A percentile compares a stretch with the other conserved stretches of the same genome.
phyloP scores from a whole-genome alignment of 148 eudicot genomes.

The Camellia japonica region DNA sequence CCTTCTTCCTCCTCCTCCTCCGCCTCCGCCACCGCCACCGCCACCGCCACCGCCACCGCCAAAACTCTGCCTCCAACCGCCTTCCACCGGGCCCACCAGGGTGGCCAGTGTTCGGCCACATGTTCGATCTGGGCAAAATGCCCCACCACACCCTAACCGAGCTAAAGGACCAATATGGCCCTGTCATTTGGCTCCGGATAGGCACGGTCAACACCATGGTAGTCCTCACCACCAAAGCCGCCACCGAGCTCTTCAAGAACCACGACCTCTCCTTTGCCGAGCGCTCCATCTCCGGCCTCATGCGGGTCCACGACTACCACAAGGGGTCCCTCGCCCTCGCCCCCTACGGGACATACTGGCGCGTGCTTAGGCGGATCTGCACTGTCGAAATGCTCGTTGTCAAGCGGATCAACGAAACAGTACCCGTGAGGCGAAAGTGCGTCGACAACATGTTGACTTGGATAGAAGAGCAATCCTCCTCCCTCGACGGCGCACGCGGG shows the following conservation, averaged over 20 bases:
- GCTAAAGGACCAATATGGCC: conserved; percentile 29
- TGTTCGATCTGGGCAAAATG: conserved; percentile 32
- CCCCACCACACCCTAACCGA: conserved; percentile 37
- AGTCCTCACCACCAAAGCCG: conserved; percentile 15
- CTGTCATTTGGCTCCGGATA: conserved; percentile 34
- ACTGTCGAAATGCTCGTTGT: conserved; percentile 34
- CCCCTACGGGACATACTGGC: conserved; percentile 22
- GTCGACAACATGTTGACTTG: conserved; percentile 7
- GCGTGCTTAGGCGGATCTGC: conserved; percentile 34
- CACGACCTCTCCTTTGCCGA: conserved; percentile 35
- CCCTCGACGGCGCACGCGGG: background rate
- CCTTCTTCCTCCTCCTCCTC: conserved; percentile 5
- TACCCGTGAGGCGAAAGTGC: conserved; percentile 2
- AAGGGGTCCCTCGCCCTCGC: conserved; percentile 2
- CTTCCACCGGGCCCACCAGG: conserved; percentile 44
- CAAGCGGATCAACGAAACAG: conserved; percentile 18
- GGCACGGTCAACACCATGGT: conserved; percentile 24
- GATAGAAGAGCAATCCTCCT: conserved; percentile 8
- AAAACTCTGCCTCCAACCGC: background rate
- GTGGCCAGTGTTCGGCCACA: conserved; percentile 46
- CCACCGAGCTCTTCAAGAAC: conserved; percentile 26
- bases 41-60: too few species aligned
- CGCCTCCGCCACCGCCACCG: background rate
- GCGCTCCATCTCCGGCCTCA: background rate
- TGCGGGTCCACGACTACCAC: conserved; percentile 9